Evolutionary conservation across 2,329 filamentous ascomycete genomes (phyloP), one percentile per base, ranked within the genome.

Genomic region (Neonectria magnoliae): DNA sequence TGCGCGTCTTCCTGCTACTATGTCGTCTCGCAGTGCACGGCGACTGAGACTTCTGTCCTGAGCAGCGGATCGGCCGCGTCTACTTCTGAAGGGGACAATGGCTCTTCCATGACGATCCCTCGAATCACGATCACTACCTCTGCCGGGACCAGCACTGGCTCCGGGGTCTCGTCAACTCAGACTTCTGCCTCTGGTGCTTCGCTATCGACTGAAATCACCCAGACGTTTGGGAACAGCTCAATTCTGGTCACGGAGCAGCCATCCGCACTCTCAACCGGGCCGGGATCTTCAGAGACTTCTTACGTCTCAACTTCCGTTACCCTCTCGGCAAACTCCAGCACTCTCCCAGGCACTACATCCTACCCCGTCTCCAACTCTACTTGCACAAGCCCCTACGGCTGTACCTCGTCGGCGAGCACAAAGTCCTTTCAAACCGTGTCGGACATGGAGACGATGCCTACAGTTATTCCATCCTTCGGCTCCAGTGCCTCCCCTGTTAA

Each of bases 1-100:
- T 80, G 75, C 47, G 72, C 74, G 1, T 65, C 73, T 25, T 70
- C 65, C 14, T 74, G 72, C 58, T 74, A 71, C 64, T 71, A 69
- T 27, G 50, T 65, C 3, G 50, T 70, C 29, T 73, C 58, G 14
- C 54, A 71, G 60, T 73, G 68, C 16, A 71, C 68, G 14, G 65
- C 55, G 18, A 74, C 70, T 4, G 62, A 68, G 16, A 57, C 60
- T 11, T 63, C 50, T 51, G 47, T 13, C n/a, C 27, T 20, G 20
- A 38, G 47, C 9, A 41, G 45, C 60, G 8, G 14, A 11, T 44
- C 22, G 13, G 47, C 14, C 8, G 45, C 4, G 13, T 51, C 33
- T 3, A 62, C 52, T 16, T 38, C 20, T n/a, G 27, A 38, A 18
- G 38, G 33, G 41, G 31, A 4, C 9, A 41, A 4, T 18, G n/a